phyloP scores from a whole-genome alignment of 148 eudicot genomes.

The Rhododendron mucronatum region DNA sequence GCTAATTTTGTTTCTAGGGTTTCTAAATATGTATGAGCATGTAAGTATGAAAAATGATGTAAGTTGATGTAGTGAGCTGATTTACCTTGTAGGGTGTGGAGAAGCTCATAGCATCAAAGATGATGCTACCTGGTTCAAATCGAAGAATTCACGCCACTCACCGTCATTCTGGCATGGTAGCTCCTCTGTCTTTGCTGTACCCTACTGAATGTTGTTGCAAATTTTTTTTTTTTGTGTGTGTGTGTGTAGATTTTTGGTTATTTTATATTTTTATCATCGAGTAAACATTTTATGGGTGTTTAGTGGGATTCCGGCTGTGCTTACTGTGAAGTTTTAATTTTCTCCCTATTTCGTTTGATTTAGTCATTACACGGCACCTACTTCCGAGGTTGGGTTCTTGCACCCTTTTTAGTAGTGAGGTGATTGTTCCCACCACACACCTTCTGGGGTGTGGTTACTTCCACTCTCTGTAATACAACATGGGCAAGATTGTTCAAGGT shows the following conservation, averaged over 20 bases:
- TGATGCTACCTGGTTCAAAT: constrained; percentile 95
- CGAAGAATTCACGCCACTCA: constrained; percentile 86
- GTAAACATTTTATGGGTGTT: not conserved
- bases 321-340: not conserved
- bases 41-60: not conserved
- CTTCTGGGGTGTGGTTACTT: not conserved
- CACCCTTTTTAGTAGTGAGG: not conserved
- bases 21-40: no score
- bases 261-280: no score
- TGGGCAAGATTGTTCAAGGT: not conserved
- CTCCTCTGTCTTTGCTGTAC: not conserved
- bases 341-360: not conserved
- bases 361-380: not conserved
- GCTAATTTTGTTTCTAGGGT: no score
- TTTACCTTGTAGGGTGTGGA: constrained; percentile 62
- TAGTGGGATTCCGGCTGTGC: not conserved
- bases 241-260: not conserved
- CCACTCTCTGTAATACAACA: not conserved
- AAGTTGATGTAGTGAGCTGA: not conserved
- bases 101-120: constrained; percentile 87
- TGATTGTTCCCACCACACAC: not conserved
- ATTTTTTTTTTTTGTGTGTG: not conserved
- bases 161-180: constrained; percentile 92
- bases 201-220: not conserved
- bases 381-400: not conserved